These are phyloP conservation scores for Rosa persica DNA, from an alignment of 306 rosid genomes.

Conservation along the genomic window DNA sequence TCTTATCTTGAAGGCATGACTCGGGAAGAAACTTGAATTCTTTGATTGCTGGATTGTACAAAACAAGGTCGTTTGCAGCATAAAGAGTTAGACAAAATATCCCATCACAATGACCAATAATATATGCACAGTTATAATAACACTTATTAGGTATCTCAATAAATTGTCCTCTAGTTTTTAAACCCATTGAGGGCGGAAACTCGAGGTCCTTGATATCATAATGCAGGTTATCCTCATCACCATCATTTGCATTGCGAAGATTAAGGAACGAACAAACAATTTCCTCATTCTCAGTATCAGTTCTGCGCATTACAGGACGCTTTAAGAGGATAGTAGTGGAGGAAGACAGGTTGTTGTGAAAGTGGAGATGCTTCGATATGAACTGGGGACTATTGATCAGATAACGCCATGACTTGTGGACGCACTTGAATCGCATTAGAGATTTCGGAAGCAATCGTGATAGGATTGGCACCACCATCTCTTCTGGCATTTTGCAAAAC, in stretches of 20 bases:
- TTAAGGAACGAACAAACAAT: slow-evolving; percentile 5
- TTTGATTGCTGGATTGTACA: slow-evolving; percentile 14
- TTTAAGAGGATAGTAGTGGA: slow-evolving; percentile 1
- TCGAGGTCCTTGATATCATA: not conserved
- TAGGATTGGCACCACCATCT: slow-evolving; percentile 18
- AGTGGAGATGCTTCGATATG: slow-evolving; percentile 9
- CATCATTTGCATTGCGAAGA: not conserved
- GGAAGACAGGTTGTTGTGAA: not conserved
- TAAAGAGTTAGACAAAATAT: slow-evolving; percentile 6
- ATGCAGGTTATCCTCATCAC: not conserved
- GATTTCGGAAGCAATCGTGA: slow-evolving; percentile 24
- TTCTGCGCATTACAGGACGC: not conserved
- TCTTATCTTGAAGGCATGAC: too few species aligned
- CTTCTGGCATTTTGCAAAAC: slow-evolving; percentile 11
- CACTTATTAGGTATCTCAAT: not conserved
- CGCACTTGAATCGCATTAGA: slow-evolving; percentile 14
- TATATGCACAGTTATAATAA: not conserved
- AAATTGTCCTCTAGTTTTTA: not conserved
- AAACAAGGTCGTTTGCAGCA: not conserved
- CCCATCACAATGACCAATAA: slow-evolving; percentile 18
- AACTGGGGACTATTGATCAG: slow-evolving; percentile 11
- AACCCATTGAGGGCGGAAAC: not conserved
- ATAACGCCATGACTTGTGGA: slow-evolving; percentile 5
- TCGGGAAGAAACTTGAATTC: not conserved
- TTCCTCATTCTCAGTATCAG: not conserved